phyloP scores from a whole-genome alignment of 345 rosid genomes.

The Eutrema japonicum region DNA sequence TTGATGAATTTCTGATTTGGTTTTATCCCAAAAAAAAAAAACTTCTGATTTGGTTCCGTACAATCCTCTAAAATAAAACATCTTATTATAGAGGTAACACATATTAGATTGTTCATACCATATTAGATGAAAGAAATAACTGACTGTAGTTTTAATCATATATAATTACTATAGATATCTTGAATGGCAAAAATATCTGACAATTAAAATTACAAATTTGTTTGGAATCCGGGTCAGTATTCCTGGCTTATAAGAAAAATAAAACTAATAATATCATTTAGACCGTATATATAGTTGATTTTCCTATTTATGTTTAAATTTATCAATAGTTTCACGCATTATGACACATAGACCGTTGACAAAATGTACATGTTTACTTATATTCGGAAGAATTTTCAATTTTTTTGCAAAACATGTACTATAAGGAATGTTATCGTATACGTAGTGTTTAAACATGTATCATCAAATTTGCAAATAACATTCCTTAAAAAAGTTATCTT shows the following conservation, averaged over 20 bases:
- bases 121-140: too few species aligned
- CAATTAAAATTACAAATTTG: too few species aligned
- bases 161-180: too few species aligned
- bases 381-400: not conserved
- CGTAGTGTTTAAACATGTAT: not conserved
- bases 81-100: not conserved
- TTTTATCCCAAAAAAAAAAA: too few species aligned
- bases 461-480: conserved; percentile 9
- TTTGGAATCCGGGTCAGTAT: too few species aligned
- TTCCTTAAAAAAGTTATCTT: not conserved
- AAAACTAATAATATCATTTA: too few species aligned
- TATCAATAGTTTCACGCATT: not conserved
- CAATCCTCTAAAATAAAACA: not conserved
- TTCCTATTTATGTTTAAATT: too few species aligned
- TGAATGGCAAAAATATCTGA: too few species aligned
- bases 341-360: not conserved
- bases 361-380: not conserved
- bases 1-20: not conserved
- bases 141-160: too few species aligned
- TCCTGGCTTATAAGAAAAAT: too few species aligned
- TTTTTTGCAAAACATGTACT: not conserved
- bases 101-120: too few species aligned
- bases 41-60: not conserved
- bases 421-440: not conserved
- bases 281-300: too few species aligned